Base-by-base conservation (phyloP, 2,329 filamentous ascomycete genomes). In the Ophiostoma sp. region DNA sequence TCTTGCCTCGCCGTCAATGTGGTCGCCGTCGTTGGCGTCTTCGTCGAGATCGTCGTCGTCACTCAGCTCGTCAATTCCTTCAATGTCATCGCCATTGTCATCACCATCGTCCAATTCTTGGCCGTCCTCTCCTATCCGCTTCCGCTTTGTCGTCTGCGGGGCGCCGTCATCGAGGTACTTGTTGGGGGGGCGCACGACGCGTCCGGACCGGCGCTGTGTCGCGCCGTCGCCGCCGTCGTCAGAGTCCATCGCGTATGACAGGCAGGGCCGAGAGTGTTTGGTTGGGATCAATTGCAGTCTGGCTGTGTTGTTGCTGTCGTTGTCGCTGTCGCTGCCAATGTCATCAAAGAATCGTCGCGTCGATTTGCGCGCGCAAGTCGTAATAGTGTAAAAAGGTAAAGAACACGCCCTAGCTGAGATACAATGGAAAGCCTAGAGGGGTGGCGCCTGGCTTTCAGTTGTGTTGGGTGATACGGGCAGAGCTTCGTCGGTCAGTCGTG, bases 161-260 rank as follows among this genome's bases (percentile, higher is more conserved):
- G 80, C 76, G 74, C 82, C 80, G 72, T 88, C 84, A 69, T 86
- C 84, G 71, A 81, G 81, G 79, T 87, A 89, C 77, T 89, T 89
- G 76, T 84, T 78, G 65, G 87, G 86, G 48, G 81, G 82, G 76
- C 82, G 86, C 73, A 87, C 83, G 81, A 88, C 87, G 86, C 87
- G 87, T 86, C 87, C 87, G 52, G 89, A 91, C 74, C 87, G 86
- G 79, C 89, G 88, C 83, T 85, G 84, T 83, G 69, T 52, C 31
- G 67, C 69, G 66, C 64, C 66, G 33, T 71, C 68, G 66, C 23
- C 68, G 66, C 48, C 66, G n/a, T 60, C 67, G 68, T 54, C 68
- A 35, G 70, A 68, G 48, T 70, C 70, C 71, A 72, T 72, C 60
- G 54, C 33, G 66, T 54, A 11, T 20, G n/a, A 10, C 44, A 20